Evolutionary conservation across 768 basidiomycete genomes (phyloP), one percentile per base, ranked within the genome.

Genomic region (Kwoniella newhampshirensis): DNA sequence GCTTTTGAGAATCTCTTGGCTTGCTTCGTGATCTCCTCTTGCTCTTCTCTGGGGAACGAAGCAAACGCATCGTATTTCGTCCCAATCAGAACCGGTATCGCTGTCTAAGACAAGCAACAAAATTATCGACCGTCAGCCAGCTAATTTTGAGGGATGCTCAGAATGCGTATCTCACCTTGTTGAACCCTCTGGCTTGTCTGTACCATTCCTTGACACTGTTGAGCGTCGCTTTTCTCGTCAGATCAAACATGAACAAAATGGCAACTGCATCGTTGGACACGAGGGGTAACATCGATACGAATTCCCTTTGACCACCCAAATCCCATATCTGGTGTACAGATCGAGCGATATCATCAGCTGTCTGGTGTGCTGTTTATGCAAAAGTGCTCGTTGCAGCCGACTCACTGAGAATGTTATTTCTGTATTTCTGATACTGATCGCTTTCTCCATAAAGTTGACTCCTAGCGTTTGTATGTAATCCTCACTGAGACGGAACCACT

Each of bases 401-500:
- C 76, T 51, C 43, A 76, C 76, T 63, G 93, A 97, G 80, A 99
- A 98, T 2, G 94, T 97, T 78, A 99, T 98, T 54, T 94, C 96
- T 57, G 96, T 98, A 77, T 93, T 87, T 67, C 96, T 86, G 66
- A 99, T 94, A 54, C 89, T 88, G 70, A 99, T 97, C 15, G 94
- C 96, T 82, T 99, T 99, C 81, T 99, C 94, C 96, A 98, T 98
- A 78, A 98, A 98, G 79, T 97, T 97, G 80, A 97, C 92, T 81
- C 94, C 94, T 80, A 99, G 86, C 80, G 94, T 97, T 84, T 97
- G 94, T 77, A 99, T 97, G 80, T 98, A 98, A 78, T 97, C 94
- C 81, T 94, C 92, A 78, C 74, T 75, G 62, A 13, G 4, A 28
- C 17, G 4, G 5, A 6, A 45, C 8, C n/a, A 15, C 18, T 27